Evolutionary conservation across 257 asterid genomes (phyloP), one percentile per base, ranked within the genome.

Genomic region (Solanum peruvianum): DNA sequence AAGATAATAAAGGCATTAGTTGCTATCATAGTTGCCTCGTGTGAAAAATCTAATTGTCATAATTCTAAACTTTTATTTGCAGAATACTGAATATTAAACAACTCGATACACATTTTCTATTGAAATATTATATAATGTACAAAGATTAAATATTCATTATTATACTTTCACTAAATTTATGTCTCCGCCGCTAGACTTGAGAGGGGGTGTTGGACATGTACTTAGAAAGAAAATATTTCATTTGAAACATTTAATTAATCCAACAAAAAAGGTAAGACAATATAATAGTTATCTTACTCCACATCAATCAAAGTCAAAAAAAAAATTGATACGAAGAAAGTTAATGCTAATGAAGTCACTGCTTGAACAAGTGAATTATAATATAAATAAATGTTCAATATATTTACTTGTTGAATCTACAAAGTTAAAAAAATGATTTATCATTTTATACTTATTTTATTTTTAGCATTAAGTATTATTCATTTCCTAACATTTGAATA

Each of bases 61-160:
- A 35, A 47, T 80, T 16, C 25, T 16, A 2, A 8, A 27, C 1
- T 80, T 27, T 10, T 10, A 27, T 15, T 47, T 6, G 18, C 15
- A 47, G 11, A 47, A 45, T 47, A 80, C 27, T 25, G 66, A 15
- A 4, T 4, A 78, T 16, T 25, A 45, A 78, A 15, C 27, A 10
- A 9, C 8, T 37, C 15, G 3, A 23, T 60, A 4, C 7, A 60
- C 7, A 5, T 10, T 23, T 7, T 23, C 11, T 0, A 13, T 23
- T n/a, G 8, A 10, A 20, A 5, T 58, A 58, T 23, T 62, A 62
- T n/a, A 4, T 23, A 6, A 11, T 4, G 1, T 62, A 18, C 1
- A 23, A 0, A 62, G 2, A 23, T 23, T 9, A 10, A 62, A 10
- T 62, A 62, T 23, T 4, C 0, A 0, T 10, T 23, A 62, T 23